These are phyloP conservation scores for Heliosperma pusillum DNA, from an alignment of 148 eudicot genomes.

Conservation along the genomic window DNA sequence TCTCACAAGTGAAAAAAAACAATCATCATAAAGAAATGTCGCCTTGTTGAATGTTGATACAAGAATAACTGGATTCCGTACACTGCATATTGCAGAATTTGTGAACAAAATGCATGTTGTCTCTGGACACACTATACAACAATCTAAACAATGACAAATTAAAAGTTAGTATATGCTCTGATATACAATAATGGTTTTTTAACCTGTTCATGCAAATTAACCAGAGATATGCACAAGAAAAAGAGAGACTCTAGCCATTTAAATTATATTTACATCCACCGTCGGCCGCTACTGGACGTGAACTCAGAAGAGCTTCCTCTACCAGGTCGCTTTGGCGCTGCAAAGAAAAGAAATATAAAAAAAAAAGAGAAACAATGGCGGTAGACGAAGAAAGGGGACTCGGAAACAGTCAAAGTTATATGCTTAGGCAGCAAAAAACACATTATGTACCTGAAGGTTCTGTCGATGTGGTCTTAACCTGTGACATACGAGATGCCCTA, in stretches of 20 bases:
- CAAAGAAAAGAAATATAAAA: too few species aligned
- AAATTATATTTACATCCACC: not conserved
- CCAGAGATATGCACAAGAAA: not conserved
- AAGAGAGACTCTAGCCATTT: not conserved
- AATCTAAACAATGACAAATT: too few species aligned
- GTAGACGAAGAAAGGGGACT: not conserved
- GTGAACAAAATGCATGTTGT: too few species aligned
- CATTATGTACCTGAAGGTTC: conserved; percentile 30
- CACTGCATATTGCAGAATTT: too few species aligned
- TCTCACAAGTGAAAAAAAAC: too few species aligned
- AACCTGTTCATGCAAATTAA: not conserved
- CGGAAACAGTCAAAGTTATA: not conserved
- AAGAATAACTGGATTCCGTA: too few species aligned
- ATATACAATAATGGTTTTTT: not conserved
- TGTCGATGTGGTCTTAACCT: conserved; percentile 32
- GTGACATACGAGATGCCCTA: conserved; percentile 40
- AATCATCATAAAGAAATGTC: too few species aligned
- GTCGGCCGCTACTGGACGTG: not conserved
- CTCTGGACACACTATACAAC: too few species aligned
- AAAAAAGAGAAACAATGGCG: not conserved
- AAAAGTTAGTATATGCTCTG: too few species aligned
- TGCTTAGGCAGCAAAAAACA: not conserved
- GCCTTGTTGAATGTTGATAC: too few species aligned
- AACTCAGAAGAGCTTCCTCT: not conserved
- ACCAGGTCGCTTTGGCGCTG: conserved; percentile 31